A percentile compares a stretch with the other conserved stretches of the same genome.
Evolutionary conservation across 2,329 filamentous ascomycete genomes (phyloP).

Genomic region (Trichoderma hamatum): DNA sequence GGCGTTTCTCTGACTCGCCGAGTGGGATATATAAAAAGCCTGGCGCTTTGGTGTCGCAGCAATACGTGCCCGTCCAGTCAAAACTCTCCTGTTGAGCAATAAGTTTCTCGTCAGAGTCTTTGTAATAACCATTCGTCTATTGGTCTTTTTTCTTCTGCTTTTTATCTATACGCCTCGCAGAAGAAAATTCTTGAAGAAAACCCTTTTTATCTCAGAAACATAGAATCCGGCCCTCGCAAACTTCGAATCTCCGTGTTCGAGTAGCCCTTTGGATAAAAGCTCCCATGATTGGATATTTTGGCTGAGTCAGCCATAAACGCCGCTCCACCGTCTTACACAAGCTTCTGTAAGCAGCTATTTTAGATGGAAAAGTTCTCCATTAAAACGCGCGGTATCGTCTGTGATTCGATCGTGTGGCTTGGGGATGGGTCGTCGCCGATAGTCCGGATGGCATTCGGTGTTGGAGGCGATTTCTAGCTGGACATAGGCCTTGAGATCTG

Average conservation of each 20-base stretch:
- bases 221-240: neutral
- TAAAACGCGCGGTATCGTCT: neutral
- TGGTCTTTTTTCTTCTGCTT: accelerated
- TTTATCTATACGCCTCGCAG: neutral
- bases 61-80: neutral
- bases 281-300: neutral
- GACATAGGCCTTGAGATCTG: neutral
- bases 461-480: neutral
- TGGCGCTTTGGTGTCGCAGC: neutral
- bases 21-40: neutral
- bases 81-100: neutral
- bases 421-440: neutral
- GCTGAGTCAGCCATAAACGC: neutral
- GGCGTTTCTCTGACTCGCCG: neutral
- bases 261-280: neutral
- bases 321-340: constrained; percentile 10
- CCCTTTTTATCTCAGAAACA: neutral
- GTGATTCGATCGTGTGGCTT: neutral
- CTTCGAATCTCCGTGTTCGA: neutral
- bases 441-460: neutral
- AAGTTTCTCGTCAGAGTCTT: neutral
- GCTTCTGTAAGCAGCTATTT: constrained; percentile 13
- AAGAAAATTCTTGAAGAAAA: neutral
- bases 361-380: neutral
- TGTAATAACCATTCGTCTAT: neutral